These are phyloP conservation scores for Delonix regia DNA, from an alignment of 306 rosid species.

Conservation along the genomic window DNA sequence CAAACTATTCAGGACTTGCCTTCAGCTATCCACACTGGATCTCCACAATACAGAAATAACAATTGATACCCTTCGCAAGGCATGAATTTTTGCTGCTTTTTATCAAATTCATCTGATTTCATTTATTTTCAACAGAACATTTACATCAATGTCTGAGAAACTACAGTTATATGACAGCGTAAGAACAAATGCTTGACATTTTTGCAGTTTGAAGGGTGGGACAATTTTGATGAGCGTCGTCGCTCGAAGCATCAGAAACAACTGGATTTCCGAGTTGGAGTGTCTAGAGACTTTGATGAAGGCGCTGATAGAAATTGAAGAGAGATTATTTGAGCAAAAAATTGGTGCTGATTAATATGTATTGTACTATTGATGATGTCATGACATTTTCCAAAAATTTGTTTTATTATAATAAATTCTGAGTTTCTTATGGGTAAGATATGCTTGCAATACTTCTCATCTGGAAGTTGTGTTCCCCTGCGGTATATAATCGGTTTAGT, in stretches of 20 bases:
- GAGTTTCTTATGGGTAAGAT: background rate
- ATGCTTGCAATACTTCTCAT: background rate
- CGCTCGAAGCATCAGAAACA: conserved; percentile 86
- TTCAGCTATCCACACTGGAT: conserved; percentile 76
- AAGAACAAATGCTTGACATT: background rate
- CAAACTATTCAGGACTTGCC: conserved; percentile 72
- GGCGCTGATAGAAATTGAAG: conserved; percentile 85
- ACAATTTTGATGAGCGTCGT: conserved; percentile 72
- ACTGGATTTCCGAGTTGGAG: conserved; percentile 77
- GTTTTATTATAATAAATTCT: background rate
- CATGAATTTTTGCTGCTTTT: conserved; percentile 30
- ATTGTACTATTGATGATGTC: background rate
- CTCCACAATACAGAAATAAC: conserved; percentile 91
- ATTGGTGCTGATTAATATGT: background rate
- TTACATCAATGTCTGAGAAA: conserved; percentile 9
- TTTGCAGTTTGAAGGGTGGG: conserved; percentile 92
- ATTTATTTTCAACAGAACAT: conserved; percentile 13
- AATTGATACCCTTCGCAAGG: conserved; percentile 83
- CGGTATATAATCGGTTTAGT: background rate
- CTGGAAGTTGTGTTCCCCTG: background rate
- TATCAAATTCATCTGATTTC: conserved; percentile 8
- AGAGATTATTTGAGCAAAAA: background rate
- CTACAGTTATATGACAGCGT: background rate
- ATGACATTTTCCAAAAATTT: background rate
- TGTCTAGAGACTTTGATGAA: conserved; percentile 79